Evolutionary conservation across 257 asterid species (phyloP), one percentile per base, ranked within the genome.

Genomic region (Rubia yunnanensis): DNA sequence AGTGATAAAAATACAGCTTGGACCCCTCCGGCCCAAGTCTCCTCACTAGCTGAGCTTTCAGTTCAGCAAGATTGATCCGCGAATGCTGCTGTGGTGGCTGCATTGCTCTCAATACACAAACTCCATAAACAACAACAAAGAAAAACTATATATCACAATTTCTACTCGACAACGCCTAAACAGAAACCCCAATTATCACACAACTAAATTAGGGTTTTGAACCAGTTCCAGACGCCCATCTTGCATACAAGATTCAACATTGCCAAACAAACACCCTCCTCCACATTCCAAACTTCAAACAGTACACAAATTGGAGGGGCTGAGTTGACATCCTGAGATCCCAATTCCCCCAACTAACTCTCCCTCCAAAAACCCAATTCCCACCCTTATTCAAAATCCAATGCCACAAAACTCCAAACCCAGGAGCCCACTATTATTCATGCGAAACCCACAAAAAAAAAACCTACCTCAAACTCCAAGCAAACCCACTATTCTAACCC

Each of bases 21-120:
- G 90, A 86, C 76, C 77, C 71, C 75, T 85, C 96, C 0, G 83
- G 82, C 76, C 96, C 96, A 5, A 91, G 79, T 70, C 83, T 91
- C 86, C 81, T 88, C 73, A 82, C 82, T 60, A 91, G 62, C 68
- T 79, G 94, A 73, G 87, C 81, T 81, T 85, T 88, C 84, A 86
- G 69, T 76, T 86, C 98, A 18, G 73, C 80, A 63, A 85, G 89
- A 85, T 82, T 81, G 84, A 86, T 78, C 71, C 95, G 92, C 23
- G 94, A 77, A 78, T 75, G 84, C 79, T 85, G 96, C 76, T 76
- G 76, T 70, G 95, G 89, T 15, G 94, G 89, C 69, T 84, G 84
- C 98, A 91, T 91, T 79, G 78, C 81, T 77, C 68, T 78, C 70
- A 82, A 70, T 24, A 71, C 67, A 78, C 76, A 77, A 82, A 79